phyloP scores from a whole-genome alignment of 306 rosid species.

The Sesbania bispinosa region DNA sequence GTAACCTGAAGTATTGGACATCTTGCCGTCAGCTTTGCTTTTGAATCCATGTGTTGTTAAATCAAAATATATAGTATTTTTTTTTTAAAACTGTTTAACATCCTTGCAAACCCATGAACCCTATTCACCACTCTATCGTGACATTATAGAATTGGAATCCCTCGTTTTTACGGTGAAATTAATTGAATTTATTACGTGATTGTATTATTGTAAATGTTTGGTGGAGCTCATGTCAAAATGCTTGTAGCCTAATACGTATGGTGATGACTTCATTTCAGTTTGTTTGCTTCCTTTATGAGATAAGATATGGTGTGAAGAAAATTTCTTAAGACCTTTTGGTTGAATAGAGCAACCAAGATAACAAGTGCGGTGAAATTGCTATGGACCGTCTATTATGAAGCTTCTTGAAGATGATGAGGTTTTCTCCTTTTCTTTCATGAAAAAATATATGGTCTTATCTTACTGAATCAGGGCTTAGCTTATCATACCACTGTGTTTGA shows the following conservation, averaged over 20 bases:
- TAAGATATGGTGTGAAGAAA: neutral
- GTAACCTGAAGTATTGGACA: neutral
- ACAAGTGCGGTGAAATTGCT: neutral
- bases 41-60: neutral
- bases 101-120: neutral
- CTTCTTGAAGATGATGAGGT: conserved; percentile 92
- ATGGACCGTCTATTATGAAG: conserved; percentile 84
- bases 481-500: neutral
- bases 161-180: neutral
- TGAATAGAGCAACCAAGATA: neutral
- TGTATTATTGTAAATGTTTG: neutral
- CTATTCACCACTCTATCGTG: neutral
- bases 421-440: neutral
- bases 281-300: neutral
- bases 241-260: neutral
- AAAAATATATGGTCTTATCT: neutral
- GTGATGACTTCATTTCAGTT: neutral
- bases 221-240: neutral
- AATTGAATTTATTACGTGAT: neutral
- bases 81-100: too few relatives aligned
- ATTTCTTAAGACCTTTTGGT: neutral
- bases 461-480: neutral
- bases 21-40: too few relatives aligned
- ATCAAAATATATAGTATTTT: too few relatives aligned
- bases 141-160: neutral